These are phyloP conservation scores for Dicorynia guianensis DNA, from an alignment of 306 rosid genomes.

Conservation along the genomic window DNA sequence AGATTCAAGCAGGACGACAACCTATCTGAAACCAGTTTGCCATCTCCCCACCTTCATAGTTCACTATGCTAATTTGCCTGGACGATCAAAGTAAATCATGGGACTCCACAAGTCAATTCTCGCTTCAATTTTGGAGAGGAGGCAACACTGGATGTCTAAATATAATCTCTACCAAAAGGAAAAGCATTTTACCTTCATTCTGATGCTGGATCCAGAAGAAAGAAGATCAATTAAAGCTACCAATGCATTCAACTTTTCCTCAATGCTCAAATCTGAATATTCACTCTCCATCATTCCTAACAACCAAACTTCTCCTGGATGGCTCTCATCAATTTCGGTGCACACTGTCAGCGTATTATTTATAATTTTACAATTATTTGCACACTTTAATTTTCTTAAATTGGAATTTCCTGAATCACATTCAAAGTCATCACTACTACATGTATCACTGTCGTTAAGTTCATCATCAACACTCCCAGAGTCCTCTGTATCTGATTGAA, in stretches of 20 bases:
- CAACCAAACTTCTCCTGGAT: conserved; percentile 90
- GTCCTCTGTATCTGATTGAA: conserved; percentile 79
- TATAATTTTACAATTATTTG: conserved; percentile 44
- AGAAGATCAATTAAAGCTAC: conserved; percentile 90
- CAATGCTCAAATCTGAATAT: conserved; percentile 85
- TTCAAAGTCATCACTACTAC: conserved; percentile 71
- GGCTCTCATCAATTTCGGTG: conserved; percentile 95
- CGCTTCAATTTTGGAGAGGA: not conserved
- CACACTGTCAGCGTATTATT: conserved; percentile 44
- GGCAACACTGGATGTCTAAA: conserved; percentile 13
- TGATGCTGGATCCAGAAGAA: conserved; percentile 76
- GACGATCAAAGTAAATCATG: not conserved
- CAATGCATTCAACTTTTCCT: conserved; percentile 84
- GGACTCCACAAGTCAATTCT: not conserved
- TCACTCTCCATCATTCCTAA: conserved; percentile 93
- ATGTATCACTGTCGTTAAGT: conserved; percentile 50
- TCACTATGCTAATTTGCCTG: not conserved
- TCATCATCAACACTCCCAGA: conserved; percentile 85
- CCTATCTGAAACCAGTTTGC: not conserved
- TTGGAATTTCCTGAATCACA: conserved; percentile 54
- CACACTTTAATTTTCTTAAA: conserved; percentile 45
- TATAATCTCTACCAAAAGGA: conserved; percentile 24
- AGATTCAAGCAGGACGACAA: not conserved
- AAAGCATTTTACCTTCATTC: conserved; percentile 67
- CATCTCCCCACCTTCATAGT: not conserved